Evolutionary conservation across 2,329 filamentous ascomycete species (phyloP).

Genomic region (Botryotinia convoluta): DNA sequence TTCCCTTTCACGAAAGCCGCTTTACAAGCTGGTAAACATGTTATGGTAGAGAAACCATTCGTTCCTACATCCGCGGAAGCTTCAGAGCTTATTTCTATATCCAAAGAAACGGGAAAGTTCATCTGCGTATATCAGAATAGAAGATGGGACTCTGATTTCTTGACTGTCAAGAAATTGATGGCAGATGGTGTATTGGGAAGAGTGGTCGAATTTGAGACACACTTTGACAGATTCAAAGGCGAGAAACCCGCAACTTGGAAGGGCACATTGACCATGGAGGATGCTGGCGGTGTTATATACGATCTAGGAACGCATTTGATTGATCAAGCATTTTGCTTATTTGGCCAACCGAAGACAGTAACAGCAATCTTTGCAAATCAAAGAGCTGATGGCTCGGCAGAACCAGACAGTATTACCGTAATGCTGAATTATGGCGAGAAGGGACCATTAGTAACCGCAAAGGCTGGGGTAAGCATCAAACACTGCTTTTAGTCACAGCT

Average conservation of each 20-base stretch:
- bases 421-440: conserved; percentile 60
- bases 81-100: conserved; percentile 51
- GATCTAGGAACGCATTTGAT: conserved; percentile 75
- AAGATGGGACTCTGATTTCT: conserved; percentile 74
- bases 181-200: conserved; percentile 60
- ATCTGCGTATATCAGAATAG: conserved; percentile 51
- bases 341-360: conserved; percentile 65
- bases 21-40: conserved; percentile 70
- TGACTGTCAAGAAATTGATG: conserved; percentile 64
- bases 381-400: conserved; percentile 50
- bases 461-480: conserved; percentile 51
- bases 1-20: conserved; percentile 62
- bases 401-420: conserved; percentile 59
- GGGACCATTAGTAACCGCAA: conserved; percentile 65
- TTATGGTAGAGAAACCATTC: conserved; percentile 81
- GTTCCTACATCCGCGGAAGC: conserved; percentile 70
- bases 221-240: conserved; percentile 74
- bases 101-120: conserved; percentile 41
- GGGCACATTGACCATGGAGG: conserved; percentile 53
- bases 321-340: conserved; percentile 70
- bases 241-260: conserved; percentile 65
- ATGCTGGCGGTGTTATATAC: conserved; percentile 67
- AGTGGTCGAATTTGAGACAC: conserved; percentile 74
- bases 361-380: conserved; percentile 68
- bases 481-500: neutral